A percentile compares a stretch with the other conserved stretches of the same genome.
phyloP scores from a whole-genome alignment of 345 rosid species.

The Brassica rapa region DNA sequence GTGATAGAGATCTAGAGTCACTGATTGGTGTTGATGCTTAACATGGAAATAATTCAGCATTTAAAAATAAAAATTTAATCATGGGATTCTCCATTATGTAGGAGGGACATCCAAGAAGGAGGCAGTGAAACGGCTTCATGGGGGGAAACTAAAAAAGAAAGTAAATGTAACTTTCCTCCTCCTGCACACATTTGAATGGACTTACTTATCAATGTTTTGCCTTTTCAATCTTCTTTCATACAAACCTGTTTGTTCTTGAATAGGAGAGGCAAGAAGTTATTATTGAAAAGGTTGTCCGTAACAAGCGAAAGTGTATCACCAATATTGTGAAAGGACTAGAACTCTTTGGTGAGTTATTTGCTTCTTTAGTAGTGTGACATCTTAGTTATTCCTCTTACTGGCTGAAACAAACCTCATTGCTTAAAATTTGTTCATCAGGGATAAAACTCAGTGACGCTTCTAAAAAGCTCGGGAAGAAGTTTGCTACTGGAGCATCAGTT shows the following conservation, averaged over 20 bases:
- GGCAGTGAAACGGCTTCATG: constrained; percentile 89
- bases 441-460: constrained; percentile 92
- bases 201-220: background rate
- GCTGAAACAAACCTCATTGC: constrained; percentile 17
- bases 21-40: constrained; percentile 5
- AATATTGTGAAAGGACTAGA: constrained; percentile 92
- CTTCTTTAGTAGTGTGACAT: background rate
- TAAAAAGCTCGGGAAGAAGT: constrained; percentile 93
- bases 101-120: constrained; percentile 62
- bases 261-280: constrained; percentile 87
- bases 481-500: constrained; percentile 97
- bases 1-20: background rate
- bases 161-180: constrained; percentile 37
- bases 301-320: constrained; percentile 93
- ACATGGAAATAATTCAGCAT: background rate
- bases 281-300: constrained; percentile 85
- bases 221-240: background rate
- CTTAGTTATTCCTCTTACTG: background rate
- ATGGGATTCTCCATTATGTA: constrained; percentile 15
- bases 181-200: background rate
- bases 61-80: too few species aligned
- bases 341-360: constrained; percentile 69
- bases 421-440: constrained; percentile 49
- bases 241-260: background rate
- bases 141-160: constrained; percentile 94